Base-by-base conservation (phyloP, 441 rosid genomes). In the Jatropha multifida region DNA sequence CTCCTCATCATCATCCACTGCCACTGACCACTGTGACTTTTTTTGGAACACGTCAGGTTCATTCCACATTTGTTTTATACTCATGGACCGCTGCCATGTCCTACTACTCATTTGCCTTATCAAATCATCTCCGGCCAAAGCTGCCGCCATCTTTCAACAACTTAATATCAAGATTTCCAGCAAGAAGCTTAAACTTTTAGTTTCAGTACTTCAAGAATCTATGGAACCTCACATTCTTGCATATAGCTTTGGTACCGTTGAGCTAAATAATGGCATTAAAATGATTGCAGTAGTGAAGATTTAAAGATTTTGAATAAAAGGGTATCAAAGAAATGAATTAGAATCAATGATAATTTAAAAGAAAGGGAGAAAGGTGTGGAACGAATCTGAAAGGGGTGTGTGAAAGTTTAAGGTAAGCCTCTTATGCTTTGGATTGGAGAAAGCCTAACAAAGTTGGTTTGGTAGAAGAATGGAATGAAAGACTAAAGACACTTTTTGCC, bases 1-100 rank as follows among this genome's bases (percentile, higher is more conserved):
- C 77, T 79, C 83, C 80, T 83, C 84, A n/a, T 73, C 84, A 38
- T 76, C 72, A 3, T 20, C 17, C 46, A 32, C 32, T 1, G 23
- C 73, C 66, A 27, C 55, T 59, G 69, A 69, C 59, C 80, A 44
- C 56, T 54, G 37, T 7, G 68, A 18, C 54, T 81, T 80, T 74
- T 78, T 54, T 56, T 75, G 79, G 77, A 80, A 80, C 71, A 76
- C 86, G 68, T 78, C 86, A 10, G 80, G 77, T 64, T 58, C 76
- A 32, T 75, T 80, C 73, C 77, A 83, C 70, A 83, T 74, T 37
- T 83, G 82, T 51, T 83, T 61, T 69, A 80, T 78, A 68, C 86
- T 83, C 4, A 32, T 40, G 0, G 86, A 76, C 71, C 78, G 27
- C 78, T 77, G 20, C 59, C 74, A 8, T 18, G 54, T 72, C 55